phyloP scores from a whole-genome alignment of 2,329 filamentous ascomycete species.

The Aspergillus ochraceus region DNA sequence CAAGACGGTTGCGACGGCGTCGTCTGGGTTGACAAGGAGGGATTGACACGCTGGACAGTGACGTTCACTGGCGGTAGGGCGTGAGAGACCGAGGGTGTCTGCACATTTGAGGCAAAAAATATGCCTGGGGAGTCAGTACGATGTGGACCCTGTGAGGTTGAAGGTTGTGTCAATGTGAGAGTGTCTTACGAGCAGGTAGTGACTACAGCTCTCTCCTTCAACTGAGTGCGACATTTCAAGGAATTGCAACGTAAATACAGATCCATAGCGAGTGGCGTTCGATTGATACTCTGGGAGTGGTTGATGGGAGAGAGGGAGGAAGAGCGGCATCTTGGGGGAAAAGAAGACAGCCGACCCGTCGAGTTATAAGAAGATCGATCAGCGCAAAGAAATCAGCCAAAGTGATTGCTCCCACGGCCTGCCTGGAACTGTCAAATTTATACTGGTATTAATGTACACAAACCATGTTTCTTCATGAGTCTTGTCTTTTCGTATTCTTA shows the following conservation, averaged over 20 bases:
- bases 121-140: constrained; percentile 57
- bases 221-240: constrained; percentile 69
- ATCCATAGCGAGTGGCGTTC: constrained; percentile 59
- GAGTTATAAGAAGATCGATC: too few species aligned
- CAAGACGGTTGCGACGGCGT: constrained; percentile 70
- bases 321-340: neutral
- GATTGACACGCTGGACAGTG: constrained; percentile 76
- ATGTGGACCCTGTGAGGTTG: neutral
- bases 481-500: constrained; percentile 4
- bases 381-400: neutral
- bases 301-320: neutral
- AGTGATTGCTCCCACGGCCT: neutral
- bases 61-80: constrained; percentile 53
- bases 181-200: constrained; percentile 79
- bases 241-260: constrained; percentile 75
- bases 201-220: constrained; percentile 73
- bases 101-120: constrained; percentile 81
- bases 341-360: neutral
- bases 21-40: constrained; percentile 68
- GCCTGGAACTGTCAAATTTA: neutral
- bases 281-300: too few species aligned
- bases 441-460: constrained; percentile 10
- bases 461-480: constrained; percentile 10
- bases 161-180: neutral
- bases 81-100: constrained; percentile 61